phyloP scores from a whole-genome alignment of 2,329 filamentous ascomycete species.

The Talaromyces sp. region DNA sequence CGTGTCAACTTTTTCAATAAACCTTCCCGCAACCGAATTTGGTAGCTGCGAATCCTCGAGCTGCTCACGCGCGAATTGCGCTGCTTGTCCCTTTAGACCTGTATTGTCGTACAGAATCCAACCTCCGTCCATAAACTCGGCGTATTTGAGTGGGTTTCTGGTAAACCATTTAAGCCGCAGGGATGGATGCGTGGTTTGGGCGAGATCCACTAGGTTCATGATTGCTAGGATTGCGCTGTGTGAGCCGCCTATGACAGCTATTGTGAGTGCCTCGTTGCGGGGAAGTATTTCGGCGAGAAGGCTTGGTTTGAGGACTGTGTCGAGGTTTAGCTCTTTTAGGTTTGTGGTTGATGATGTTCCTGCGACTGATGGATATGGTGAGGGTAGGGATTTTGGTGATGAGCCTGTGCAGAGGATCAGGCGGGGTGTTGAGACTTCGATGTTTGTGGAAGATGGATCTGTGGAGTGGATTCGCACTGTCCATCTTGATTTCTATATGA shows the following conservation, averaged over 20 bases:
- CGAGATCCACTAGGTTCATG: conserved; percentile 57
- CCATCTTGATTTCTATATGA: conserved; percentile 30
- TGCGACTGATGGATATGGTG: conserved; percentile 37
- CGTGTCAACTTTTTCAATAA: conserved; percentile 50
- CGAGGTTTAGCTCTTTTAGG: conserved; percentile 51
- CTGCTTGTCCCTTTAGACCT: conserved; percentile 61
- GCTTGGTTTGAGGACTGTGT: conserved; percentile 55
- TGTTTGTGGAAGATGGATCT: conserved; percentile 29
- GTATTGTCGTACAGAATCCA: conserved; percentile 66
- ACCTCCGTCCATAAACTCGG: conserved; percentile 56
- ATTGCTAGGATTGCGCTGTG: conserved; percentile 63
- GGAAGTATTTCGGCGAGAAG: conserved; percentile 45
- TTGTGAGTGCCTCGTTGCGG: conserved; percentile 34
- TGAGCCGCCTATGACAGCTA: conserved; percentile 61
- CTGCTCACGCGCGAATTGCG: conserved; percentile 57
- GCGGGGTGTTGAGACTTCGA: conserved; percentile 40
- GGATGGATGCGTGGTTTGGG: conserved; percentile 49
- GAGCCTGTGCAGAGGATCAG: conserved; percentile 61
- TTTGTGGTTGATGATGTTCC: conserved; percentile 33
- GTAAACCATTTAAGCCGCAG: conserved; percentile 62
- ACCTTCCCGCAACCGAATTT: conserved; percentile 45
- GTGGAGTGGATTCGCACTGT: conserved; percentile 31
- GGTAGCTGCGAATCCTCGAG: conserved; percentile 53
- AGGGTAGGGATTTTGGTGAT: conserved; percentile 44
- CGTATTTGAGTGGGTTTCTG: conserved; percentile 59